These are phyloP conservation scores for Lecanoromycetidae sp. DNA, from an alignment of 2,329 filamentous ascomycete species.

Conservation along the genomic window DNA sequence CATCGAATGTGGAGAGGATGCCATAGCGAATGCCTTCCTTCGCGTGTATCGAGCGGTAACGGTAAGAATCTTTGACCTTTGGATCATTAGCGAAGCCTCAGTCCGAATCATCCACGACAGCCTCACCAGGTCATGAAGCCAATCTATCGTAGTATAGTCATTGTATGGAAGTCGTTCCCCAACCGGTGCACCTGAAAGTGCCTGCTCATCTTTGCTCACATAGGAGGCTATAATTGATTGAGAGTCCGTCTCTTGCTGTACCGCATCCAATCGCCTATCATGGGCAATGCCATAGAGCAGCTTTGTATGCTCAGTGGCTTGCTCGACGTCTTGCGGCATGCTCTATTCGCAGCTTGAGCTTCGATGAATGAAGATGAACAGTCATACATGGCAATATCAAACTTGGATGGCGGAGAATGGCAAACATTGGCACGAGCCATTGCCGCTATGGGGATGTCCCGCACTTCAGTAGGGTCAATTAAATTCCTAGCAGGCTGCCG, in stretches of 20 bases:
- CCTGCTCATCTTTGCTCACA: conserved; percentile 38
- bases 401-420: not conserved
- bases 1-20: conserved; percentile 35
- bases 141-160: conserved; percentile 51
- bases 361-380: not conserved
- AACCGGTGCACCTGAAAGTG: conserved; percentile 34
- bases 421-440: not conserved
- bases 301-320: conserved; percentile 26
- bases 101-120: not conserved
- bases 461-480: not conserved
- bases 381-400: not conserved
- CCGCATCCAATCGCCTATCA: conserved; percentile 24
- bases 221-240: conserved; percentile 31
- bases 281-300: conserved; percentile 24
- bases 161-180: conserved; percentile 49
- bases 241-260: conserved; percentile 31
- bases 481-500: not conserved
- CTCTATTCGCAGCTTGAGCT: not conserved
- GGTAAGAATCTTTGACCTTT: conserved; percentile 45
- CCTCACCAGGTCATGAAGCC: conserved; percentile 45
- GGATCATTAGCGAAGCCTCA: conserved; percentile 1
- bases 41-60: conserved; percentile 36
- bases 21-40: conserved; percentile 32
- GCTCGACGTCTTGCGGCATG: conserved; percentile 20
- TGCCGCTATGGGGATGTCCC: not conserved